These are phyloP conservation scores for Verbena officinalis DNA, from an alignment of 257 asterid genomes.

Conservation along the genomic window DNA sequence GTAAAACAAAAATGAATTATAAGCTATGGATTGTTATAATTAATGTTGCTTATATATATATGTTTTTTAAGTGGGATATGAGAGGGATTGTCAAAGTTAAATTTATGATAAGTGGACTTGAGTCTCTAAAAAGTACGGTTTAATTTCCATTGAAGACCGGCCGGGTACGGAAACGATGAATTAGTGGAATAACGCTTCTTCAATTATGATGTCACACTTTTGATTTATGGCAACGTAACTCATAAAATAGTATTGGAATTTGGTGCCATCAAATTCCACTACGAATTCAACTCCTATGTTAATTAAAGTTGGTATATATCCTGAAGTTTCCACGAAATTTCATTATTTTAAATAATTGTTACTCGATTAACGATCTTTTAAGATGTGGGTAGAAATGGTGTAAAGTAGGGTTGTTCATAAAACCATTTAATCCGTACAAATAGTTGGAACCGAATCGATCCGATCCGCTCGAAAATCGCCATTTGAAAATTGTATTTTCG, in stretches of 20 bases:
- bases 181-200: slow-evolving; percentile 14
- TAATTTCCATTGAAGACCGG: not conserved
- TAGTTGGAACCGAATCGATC: no score
- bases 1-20: not conserved
- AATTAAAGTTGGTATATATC: no score
- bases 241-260: not conserved
- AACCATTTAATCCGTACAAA: no score
- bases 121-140: slow-evolving; percentile 45
- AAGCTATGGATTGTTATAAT: not conserved
- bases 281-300: not conserved
- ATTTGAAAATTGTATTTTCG: no score
- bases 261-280: slow-evolving; percentile 6
- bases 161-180: slow-evolving; percentile 31
- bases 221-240: not conserved
- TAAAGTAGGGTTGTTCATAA: no score
- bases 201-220: not conserved
- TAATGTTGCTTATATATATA: slow-evolving; percentile 20
- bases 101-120: slow-evolving; percentile 52
- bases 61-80: not conserved
- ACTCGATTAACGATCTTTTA: not conserved
- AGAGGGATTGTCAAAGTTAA: slow-evolving; percentile 27
- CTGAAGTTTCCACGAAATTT: slow-evolving; percentile 2
- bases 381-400: not conserved
- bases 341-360: no score
- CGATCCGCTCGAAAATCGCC: no score